These are phyloP conservation scores for Penicillium sp. DNA, from an alignment of 2,329 filamentous ascomycete genomes.

Conservation along the genomic window DNA sequence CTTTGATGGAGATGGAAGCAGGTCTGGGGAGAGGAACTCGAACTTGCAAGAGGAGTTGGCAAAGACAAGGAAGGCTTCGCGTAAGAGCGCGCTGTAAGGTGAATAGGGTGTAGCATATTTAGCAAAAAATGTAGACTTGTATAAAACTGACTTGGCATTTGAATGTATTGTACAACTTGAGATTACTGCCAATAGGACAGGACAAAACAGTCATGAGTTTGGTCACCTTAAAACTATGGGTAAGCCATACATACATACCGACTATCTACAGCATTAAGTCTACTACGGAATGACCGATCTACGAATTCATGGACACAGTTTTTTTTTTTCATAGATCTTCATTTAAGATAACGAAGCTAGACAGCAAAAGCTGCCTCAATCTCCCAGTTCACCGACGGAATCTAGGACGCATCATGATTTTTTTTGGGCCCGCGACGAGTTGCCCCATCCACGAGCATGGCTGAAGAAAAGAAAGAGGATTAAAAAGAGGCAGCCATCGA, in stretches of 20 bases:
- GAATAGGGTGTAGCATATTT: not conserved
- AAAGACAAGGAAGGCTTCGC: constrained; percentile 30
- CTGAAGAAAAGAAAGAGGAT: constrained; percentile 31
- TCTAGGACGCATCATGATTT: constrained; percentile 26
- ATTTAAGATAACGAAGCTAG: constrained; percentile 22
- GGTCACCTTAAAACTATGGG: no score
- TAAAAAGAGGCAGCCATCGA: constrained; percentile 45
- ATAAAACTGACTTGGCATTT: not conserved
- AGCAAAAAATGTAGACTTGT: not conserved
- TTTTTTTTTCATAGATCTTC: constrained; percentile 11
- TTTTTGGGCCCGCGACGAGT: constrained; percentile 26
- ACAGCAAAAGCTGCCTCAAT: constrained; percentile 21
- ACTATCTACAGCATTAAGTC: no score
- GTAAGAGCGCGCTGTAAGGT: constrained; percentile 29
- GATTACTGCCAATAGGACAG: no score
- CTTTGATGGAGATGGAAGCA: constrained; percentile 43
- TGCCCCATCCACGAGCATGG: constrained; percentile 25
- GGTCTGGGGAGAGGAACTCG: constrained; percentile 40
- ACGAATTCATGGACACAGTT: not conserved
- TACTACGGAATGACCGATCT: not conserved
- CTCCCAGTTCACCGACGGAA: constrained; percentile 18
- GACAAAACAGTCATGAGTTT: no score
- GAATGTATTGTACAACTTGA: no score
- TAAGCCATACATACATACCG: no score
- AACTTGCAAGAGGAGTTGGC: constrained; percentile 45